These are phyloP conservation scores for Paraconiothyrium sp. DNA, from an alignment of 2,329 filamentous ascomycete species.

Conservation along the genomic window DNA sequence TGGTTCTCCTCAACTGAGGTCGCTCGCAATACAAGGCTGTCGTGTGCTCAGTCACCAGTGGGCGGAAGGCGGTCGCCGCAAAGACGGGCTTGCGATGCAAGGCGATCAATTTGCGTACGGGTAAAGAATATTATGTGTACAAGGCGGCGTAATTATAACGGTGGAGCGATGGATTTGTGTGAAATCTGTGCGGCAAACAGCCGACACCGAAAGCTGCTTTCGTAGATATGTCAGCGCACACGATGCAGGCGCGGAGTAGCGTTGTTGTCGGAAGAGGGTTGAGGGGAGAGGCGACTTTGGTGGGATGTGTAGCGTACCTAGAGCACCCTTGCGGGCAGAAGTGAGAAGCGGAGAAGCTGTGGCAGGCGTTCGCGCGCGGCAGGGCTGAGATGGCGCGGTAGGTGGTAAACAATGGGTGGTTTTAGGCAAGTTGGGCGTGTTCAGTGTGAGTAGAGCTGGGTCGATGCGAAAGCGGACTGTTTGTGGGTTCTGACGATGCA, in stretches of 20 bases:
- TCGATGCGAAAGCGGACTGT: conserved; percentile 4
- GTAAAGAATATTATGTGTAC: conserved; percentile 26
- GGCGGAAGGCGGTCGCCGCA: conserved; percentile 26
- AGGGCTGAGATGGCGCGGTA: background rate
- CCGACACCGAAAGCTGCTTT: conserved; percentile 11
- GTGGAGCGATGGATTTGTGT: conserved; percentile 26
- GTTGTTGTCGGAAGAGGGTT: conserved; percentile 5
- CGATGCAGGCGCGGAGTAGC: background rate
- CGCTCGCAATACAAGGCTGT: conserved; percentile 15
- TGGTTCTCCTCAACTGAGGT: conserved; percentile 15
- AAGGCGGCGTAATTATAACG: conserved; percentile 21
- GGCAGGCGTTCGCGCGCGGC: conserved; percentile 17
- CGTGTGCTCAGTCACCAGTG: conserved; percentile 17
- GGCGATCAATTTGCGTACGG: conserved; percentile 29
- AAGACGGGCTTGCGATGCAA: conserved; percentile 27
- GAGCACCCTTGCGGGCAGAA: conserved; percentile 29
- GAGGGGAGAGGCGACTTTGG: conserved; percentile 14
- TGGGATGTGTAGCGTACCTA: conserved; percentile 19
- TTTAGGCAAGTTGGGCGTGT: background rate
- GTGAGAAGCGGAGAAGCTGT: conserved; percentile 23
- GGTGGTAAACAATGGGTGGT: background rate
- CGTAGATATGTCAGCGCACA: background rate
- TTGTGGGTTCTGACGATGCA: conserved; percentile 5
- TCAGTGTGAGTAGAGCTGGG: background rate
- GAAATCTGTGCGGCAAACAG: conserved; percentile 10